phyloP scores from a whole-genome alignment of 2,329 filamentous ascomycete genomes.

The Raffaelea arxii region DNA sequence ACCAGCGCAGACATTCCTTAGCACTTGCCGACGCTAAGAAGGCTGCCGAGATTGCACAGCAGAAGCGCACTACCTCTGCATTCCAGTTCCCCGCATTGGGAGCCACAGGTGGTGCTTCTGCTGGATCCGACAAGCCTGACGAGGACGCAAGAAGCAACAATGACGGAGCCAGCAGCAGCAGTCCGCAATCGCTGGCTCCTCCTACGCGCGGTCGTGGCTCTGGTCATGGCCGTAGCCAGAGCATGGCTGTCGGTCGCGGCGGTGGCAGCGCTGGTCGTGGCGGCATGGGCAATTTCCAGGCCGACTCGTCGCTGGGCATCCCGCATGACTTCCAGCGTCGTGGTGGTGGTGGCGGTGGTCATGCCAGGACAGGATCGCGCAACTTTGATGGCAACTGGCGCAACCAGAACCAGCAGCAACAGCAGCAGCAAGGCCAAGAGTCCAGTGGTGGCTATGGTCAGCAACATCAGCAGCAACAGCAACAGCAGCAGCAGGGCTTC shows the following conservation, averaged over 20 bases:
- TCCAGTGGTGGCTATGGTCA: constrained; percentile 36
- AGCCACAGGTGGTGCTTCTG: constrained; percentile 48
- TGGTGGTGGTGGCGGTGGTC: constrained; percentile 69
- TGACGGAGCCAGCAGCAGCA: no score
- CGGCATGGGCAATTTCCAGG: constrained; percentile 43
- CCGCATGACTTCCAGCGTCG: constrained; percentile 61
- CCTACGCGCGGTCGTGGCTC: constrained; percentile 44
- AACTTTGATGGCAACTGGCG: constrained; percentile 99
- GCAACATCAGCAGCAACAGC: constrained; percentile 22
- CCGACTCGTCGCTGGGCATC: constrained; percentile 31
- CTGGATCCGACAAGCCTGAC: constrained; percentile 47
- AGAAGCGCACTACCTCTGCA: constrained; percentile 85
- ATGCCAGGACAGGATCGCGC: constrained; percentile 72
- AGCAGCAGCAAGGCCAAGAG: constrained; percentile 37
- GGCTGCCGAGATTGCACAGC: constrained; percentile 90
- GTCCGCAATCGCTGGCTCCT: constrained; percentile 20
- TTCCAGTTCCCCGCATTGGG: constrained; percentile 88
- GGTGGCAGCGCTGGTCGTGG: constrained; percentile 59
- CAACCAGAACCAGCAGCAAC: constrained; percentile 49
- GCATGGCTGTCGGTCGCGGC: constrained; percentile 68
- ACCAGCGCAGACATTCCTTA: constrained; percentile 89
- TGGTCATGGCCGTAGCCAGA: constrained; percentile 72
- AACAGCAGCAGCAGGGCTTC: constrained; percentile 57
- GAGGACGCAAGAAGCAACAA: constrained; percentile 45
- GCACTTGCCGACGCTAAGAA: constrained; percentile 95